Evolutionary conservation across 2,329 filamentous ascomycete genomes (phyloP), one percentile per base, ranked within the genome.

Genomic region (Pseudogymnoascus sp.): DNA sequence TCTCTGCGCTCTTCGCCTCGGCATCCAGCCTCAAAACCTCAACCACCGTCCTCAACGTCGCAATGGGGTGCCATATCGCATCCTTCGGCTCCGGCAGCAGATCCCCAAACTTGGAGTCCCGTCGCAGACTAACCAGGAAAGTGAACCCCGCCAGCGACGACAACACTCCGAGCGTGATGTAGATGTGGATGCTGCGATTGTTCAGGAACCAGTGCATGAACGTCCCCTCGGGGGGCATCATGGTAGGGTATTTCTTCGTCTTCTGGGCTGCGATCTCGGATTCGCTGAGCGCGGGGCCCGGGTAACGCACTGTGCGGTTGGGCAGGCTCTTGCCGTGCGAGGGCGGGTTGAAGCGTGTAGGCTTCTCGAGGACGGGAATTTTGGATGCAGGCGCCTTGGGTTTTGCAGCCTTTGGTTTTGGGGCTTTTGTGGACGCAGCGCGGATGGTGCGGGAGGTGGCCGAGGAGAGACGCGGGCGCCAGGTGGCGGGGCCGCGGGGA

Each of bases 341-440:
- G 0, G 95, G 95, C 1, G 95, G 93, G 60, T 90, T 90, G 81
- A 96, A 98, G 75, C 88, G 90, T 72, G 90, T 84, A 23, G 93
- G 93, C 77, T 97, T 92, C 71, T 90, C 90, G 68, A 99, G 87
- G 4, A 92, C 83, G 67, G 87, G 82, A 37, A 85, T 84, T 72
- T 88, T 89, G 8, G 67, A 51, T 23, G 37, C 37, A 31, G 48
- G 48, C 48, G 48, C 48, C 23, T 54, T 54, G 41, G 48, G 45
- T 61, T 65, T 66, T 16, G 62, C 10, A 41, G 13, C 64, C 62
- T 68, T 48, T 65, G 70, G 65, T 60, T 66, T 62, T 34, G 65
- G 37, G 23, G 69, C 64, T 48, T 73, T 74, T 60, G 68, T 73
- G 45, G 75, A 77, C 37, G 74, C 75, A 68, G 77, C 66, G 51